Base-by-base conservation (phyloP, 2,329 filamentous ascomycete genomes). In the Dissoconium aciculare region DNA sequence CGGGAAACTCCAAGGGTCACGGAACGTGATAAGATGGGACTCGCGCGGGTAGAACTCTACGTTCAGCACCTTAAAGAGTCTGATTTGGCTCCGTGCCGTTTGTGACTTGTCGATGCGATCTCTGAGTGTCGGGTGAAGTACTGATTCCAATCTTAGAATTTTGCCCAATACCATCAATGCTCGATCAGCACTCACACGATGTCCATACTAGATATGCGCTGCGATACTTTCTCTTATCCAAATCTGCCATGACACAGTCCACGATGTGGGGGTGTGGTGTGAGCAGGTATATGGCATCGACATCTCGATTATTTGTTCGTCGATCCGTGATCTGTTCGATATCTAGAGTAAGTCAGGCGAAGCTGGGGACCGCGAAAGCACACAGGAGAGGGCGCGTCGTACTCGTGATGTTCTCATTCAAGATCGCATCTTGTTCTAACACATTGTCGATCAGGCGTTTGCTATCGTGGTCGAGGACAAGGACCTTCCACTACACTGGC, bases 341-440 rank as follows among this genome's bases (percentile, higher is more conserved):
- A 58, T 93, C 85, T 92, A 56, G 33, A 38, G 34, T 39, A 34
- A 39, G 49, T 58, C 46, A 57, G 51, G 37, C 33, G 15, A 13
- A 31, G 26, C 11, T 12, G 17, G n/a, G 19, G 19, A 23, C 25
- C n/a, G 15, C 26, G 17, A 16, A 19, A 13, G 15, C 15, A 17
- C 26, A 28, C 6, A 26, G 15, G 26, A 10, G 26, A 26, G 15
- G 33, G 32, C 17, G 28, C n/a, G 16, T 47, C 76, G 53, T 68
- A 93, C 85, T 93, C 44, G 85, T 87, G 57, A 98, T 81, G 55
- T 93, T 93, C 59, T 84, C 74, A 54, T 92, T 91, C 59, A 98
- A 77, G 44, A 98, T 91, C 50, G 94, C 83, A 71, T 98, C 87
- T 63, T 94, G 80, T 50, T 83, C 87, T 53, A 87, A 72, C 27